Conservation (phyloP, 2,329 filamentous ascomycete species). For the Rugonectria rugulosa region DNA sequence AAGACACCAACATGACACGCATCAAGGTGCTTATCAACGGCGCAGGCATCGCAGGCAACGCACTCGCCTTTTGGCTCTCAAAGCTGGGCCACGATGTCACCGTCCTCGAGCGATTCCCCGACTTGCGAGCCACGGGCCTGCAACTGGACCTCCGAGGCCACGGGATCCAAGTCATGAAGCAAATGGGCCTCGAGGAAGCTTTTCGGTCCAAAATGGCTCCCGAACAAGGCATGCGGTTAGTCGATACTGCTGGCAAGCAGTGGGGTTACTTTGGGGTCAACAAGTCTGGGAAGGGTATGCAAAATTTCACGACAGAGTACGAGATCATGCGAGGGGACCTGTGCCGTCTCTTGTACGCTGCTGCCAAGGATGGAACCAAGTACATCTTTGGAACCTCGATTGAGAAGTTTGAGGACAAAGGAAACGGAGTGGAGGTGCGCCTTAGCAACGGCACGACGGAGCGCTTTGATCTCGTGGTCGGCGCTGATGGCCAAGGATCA, state of each 20-base stretch:
- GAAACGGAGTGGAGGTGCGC: conserved; percentile 44
- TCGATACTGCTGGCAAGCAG: conserved; percentile 49
- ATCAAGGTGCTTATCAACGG: conserved; percentile 43
- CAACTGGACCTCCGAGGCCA: conserved; percentile 63
- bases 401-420: conserved; percentile 42
- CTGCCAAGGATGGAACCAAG: conserved; percentile 37
- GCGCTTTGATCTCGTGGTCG: conserved; percentile 60
- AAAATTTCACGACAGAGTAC: conserved; percentile 56
- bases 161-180: conserved; percentile 57
- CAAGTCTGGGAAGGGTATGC: conserved; percentile 23
- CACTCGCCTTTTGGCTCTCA: conserved; percentile 42
- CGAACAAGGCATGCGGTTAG: conserved; percentile 57
- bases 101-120: conserved; percentile 48
- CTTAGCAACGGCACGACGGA: conserved; percentile 53
- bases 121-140: conserved; percentile 55
- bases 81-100: conserved; percentile 43
- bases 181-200: conserved; percentile 32
- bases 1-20: no score
- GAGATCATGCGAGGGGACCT: conserved; percentile 65
- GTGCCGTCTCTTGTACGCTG: conserved; percentile 52
- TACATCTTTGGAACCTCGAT: conserved; percentile 43
- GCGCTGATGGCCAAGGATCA: conserved; percentile 63
- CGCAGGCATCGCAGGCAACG: conserved; percentile 43
- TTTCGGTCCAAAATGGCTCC: conserved; percentile 49
- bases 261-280: conserved; percentile 48